Conservation (phyloP, 257 asterid genomes). For the Plantago elongata region DNA sequence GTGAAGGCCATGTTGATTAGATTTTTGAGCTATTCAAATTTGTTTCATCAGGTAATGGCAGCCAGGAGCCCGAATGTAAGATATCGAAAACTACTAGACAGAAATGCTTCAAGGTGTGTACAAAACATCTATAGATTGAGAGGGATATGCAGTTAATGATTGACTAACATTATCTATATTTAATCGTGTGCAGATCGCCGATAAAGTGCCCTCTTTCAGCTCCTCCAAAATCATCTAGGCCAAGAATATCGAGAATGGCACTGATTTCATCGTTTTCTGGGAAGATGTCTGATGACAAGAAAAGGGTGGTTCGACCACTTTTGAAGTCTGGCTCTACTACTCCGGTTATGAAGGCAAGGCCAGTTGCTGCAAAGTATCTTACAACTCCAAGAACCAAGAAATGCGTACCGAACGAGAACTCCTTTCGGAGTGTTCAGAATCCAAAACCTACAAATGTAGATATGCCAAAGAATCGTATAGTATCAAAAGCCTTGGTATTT, state of each 20-base stretch:
- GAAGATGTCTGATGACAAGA: constrained; percentile 37
- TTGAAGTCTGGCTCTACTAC: constrained; percentile 48
- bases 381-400: constrained; percentile 82
- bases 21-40: constrained; percentile 4
- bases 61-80: constrained; percentile 90
- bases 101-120: constrained; percentile 57
- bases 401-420: constrained; percentile 29
- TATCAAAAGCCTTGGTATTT: constrained; percentile 67
- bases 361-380: constrained; percentile 84
- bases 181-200: constrained; percentile 34
- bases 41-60: constrained; percentile 73
- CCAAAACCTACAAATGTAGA: constrained; percentile 39
- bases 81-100: constrained; percentile 61
- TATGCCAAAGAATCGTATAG: constrained; percentile 37
- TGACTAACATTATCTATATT: constrained; percentile 4
- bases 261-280: constrained; percentile 50
- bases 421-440: constrained; percentile 70
- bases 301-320: constrained; percentile 32
- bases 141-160: not conserved
- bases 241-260: constrained; percentile 54
- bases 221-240: constrained; percentile 74
- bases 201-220: constrained; percentile 79
- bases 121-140: not conserved
- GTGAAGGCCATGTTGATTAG: not conserved
- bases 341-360: constrained; percentile 57